Conservation (phyloP, 768 basidiomycete species). For the Tulasnella sp. region DNA sequence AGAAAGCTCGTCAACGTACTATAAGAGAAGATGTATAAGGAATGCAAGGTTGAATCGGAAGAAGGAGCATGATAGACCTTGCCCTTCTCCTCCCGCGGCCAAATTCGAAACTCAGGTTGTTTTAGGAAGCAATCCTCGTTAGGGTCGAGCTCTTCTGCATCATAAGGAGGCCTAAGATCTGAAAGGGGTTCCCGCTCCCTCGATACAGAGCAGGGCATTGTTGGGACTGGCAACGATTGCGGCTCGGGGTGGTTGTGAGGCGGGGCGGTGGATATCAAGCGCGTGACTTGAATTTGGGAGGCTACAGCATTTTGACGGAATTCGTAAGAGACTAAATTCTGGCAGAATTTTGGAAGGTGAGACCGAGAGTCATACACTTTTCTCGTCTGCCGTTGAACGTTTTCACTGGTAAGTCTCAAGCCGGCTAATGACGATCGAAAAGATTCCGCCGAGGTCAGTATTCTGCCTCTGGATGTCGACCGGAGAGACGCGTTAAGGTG, state of each 20-base stretch:
- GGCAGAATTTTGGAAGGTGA: not conserved
- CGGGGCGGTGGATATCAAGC: not conserved
- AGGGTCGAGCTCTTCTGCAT: not conserved
- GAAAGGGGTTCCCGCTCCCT: not conserved
- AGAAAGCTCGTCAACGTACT: constrained; percentile 84
- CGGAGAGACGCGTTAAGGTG: not conserved
- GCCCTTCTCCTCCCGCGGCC: constrained; percentile 68
- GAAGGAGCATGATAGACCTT: constrained; percentile 39
- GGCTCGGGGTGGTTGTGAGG: not conserved
- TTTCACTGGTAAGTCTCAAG: not conserved
- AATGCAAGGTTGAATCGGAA: not conserved
- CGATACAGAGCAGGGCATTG: not conserved
- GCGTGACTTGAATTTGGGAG: not conserved
- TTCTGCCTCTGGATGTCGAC: not conserved
- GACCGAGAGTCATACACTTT: not conserved
- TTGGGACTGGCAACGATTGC: too few species aligned
- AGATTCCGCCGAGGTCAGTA: not conserved
- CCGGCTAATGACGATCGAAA: not conserved
- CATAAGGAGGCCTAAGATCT: not conserved
- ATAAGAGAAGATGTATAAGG: not conserved
- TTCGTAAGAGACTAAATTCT: not conserved
- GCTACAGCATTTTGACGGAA: not conserved
- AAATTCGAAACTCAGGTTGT: constrained; percentile 75
- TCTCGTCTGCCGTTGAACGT: not conserved
- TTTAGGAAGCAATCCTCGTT: constrained; percentile 87